Evolutionary conservation across 331 rosid species (phyloP).

Genomic region (Phaseolus coccineus): DNA sequence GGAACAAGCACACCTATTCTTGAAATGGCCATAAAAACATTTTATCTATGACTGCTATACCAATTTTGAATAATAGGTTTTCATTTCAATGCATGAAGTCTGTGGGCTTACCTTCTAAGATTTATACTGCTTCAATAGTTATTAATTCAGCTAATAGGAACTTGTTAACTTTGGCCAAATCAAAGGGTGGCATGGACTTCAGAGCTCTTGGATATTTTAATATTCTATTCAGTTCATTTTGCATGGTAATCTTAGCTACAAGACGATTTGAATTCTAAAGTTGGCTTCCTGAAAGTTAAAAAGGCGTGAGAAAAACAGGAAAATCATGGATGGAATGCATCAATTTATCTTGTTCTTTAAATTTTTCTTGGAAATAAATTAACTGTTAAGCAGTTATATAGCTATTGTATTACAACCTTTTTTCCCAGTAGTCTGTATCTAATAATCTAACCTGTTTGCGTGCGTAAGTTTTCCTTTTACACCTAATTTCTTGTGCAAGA

Average conservation of each 20-base stretch:
- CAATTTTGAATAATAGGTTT: not conserved
- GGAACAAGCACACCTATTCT: not conserved
- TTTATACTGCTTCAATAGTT: slow-evolving; percentile 18
- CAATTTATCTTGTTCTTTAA: not conserved
- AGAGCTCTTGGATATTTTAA: slow-evolving; percentile 10
- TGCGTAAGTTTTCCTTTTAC: slow-evolving; percentile 25
- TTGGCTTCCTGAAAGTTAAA: slow-evolving; percentile 20
- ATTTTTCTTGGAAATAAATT: slow-evolving; percentile 1
- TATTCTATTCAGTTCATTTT: not conserved
- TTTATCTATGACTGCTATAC: not conserved
- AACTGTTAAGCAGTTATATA: not conserved
- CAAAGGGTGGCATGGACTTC: slow-evolving; percentile 25
- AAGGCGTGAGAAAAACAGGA: not conserved
- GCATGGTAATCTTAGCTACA: slow-evolving; percentile 5
- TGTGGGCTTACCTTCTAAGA: slow-evolving; percentile 3
- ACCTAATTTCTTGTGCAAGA: slow-evolving; percentile 12
- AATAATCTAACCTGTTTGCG: slow-evolving; percentile 13
- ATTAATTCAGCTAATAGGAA: not conserved
- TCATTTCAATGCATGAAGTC: slow-evolving; percentile 8
- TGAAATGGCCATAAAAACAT: slow-evolving; percentile 7
- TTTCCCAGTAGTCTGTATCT: not conserved
- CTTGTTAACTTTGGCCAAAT: not conserved
- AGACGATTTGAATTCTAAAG: slow-evolving; percentile 3
- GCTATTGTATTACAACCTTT: slow-evolving; percentile 19
- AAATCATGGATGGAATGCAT: not conserved